Percentiles rank a stretch among this genome's conserved stretches.
phyloP scores from a whole-genome alignment of 2,329 filamentous ascomycete genomes.

The Penicillium sclerotiorum region DNA sequence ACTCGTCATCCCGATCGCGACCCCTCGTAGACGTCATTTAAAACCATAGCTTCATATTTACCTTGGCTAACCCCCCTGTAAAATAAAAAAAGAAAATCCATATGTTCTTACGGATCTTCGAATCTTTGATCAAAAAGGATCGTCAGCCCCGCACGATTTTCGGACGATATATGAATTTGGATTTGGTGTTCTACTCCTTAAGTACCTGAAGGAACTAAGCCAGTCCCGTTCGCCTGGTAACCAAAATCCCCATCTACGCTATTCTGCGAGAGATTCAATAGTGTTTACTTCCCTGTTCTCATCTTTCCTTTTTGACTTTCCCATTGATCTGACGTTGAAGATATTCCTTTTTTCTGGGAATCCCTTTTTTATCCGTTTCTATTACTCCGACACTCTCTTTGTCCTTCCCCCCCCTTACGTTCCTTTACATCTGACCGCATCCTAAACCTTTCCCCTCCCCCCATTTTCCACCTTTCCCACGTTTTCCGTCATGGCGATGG shows the following conservation, averaged over 20 bases:
- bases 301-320: conserved; percentile 16
- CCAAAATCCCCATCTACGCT: conserved; percentile 22
- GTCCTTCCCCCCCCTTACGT: conserved; percentile 2
- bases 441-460: too few species aligned
- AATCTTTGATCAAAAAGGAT: too few species aligned
- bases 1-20: conserved; percentile 14
- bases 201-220: conserved; percentile 5
- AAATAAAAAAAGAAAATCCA: background rate
- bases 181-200: too few species aligned
- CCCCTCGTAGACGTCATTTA: conserved; percentile 41
- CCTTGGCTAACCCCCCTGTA: conserved; percentile 10
- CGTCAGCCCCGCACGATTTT: too few species aligned
- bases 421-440: background rate
- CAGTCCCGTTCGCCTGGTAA: conserved; percentile 35
- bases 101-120: too few species aligned
- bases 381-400: background rate
- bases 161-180: too few species aligned
- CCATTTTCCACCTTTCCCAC: conserved; percentile 16
- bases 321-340: background rate
- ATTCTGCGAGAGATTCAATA: conserved; percentile 10
- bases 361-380: background rate
- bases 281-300: conserved; percentile 10
- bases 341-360: background rate
- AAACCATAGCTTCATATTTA: conserved; percentile 17
- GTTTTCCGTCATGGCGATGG: conserved; percentile 39